Conservation (phyloP, 495 filamentous ascomycete genomes). For the Hypoxylon fragiforme region DNA sequence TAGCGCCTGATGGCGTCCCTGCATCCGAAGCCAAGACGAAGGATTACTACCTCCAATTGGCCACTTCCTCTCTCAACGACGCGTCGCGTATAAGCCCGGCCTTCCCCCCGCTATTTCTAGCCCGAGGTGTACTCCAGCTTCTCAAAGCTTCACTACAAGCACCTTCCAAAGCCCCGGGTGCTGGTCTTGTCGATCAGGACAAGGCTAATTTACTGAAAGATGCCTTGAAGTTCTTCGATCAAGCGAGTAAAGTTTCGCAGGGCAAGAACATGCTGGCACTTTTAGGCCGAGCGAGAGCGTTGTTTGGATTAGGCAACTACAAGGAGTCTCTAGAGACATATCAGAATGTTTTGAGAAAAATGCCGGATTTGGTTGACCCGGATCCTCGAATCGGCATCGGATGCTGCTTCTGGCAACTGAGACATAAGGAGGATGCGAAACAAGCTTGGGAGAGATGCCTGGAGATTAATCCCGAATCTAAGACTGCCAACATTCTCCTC, state of each 20-base stretch:
- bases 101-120: constrained; percentile 84
- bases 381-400: constrained; percentile 95
- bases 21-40: constrained; percentile 80
- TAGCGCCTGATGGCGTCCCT: constrained; percentile 61
- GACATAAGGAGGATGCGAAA: constrained; percentile 89
- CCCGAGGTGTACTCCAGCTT: constrained; percentile 87
- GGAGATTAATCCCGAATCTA: constrained; percentile 84
- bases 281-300: constrained; percentile 80
- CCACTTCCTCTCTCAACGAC: constrained; percentile 88
- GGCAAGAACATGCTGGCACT: constrained; percentile 87
- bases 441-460: constrained; percentile 85
- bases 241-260: constrained; percentile 79
- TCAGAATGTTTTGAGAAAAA: constrained; percentile 79
- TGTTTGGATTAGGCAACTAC: constrained; percentile 82
- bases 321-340: constrained; percentile 80
- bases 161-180: constrained; percentile 64
- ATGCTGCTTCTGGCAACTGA: constrained; percentile 93
- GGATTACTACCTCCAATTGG: constrained; percentile 88
- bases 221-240: constrained; percentile 89
- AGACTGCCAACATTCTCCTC: constrained; percentile 86
- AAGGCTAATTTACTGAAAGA: constrained; percentile 77
- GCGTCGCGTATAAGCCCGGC: constrained; percentile 90
- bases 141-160: constrained; percentile 83
- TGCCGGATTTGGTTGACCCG: constrained; percentile 88
- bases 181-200: constrained; percentile 69